These are phyloP conservation scores for Fusarium sp. DNA, from an alignment of 2,329 filamentous ascomycete genomes.

Conservation along the genomic window DNA sequence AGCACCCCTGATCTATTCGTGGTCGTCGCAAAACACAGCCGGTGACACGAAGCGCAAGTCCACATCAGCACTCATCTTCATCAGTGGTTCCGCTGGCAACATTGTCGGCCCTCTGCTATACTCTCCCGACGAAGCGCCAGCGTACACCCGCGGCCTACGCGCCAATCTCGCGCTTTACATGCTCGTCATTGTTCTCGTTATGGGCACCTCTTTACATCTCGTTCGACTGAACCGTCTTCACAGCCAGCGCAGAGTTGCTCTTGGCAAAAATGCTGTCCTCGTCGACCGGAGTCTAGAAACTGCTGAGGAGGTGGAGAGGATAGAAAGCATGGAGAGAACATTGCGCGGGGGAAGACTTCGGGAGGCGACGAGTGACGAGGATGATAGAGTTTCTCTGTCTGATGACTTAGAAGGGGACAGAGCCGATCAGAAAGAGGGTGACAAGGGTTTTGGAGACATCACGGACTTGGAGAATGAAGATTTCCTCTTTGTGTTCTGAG, in stretches of 20 bases:
- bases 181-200: conserved; percentile 68
- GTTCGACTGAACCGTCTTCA: conserved; percentile 69
- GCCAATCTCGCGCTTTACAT: conserved; percentile 75
- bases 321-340: conserved; percentile 50
- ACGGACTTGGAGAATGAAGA: conserved; percentile 75
- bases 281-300: conserved; percentile 73
- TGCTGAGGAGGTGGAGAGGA: conserved; percentile 58
- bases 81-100: conserved; percentile 76
- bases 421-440: conserved; percentile 21
- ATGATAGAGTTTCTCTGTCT: conserved; percentile 17
- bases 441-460: conserved; percentile 61
- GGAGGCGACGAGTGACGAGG: conserved; percentile 20
- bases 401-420: conserved; percentile 29
- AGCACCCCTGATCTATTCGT: conserved; percentile 72
- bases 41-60: conserved; percentile 80
- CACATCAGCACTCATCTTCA: conserved; percentile 74
- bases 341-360: conserved; percentile 26
- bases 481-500: conserved; percentile 70
- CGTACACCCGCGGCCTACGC: conserved; percentile 65
- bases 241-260: conserved; percentile 64
- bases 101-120: conserved; percentile 77
- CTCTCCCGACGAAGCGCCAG: conserved; percentile 64
- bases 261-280: conserved; percentile 72
- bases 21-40: conserved; percentile 74
- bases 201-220: conserved; percentile 62